Evolutionary conservation across 2,329 filamentous ascomycete genomes (phyloP).

Genomic region (Aspergillus texensis): DNA sequence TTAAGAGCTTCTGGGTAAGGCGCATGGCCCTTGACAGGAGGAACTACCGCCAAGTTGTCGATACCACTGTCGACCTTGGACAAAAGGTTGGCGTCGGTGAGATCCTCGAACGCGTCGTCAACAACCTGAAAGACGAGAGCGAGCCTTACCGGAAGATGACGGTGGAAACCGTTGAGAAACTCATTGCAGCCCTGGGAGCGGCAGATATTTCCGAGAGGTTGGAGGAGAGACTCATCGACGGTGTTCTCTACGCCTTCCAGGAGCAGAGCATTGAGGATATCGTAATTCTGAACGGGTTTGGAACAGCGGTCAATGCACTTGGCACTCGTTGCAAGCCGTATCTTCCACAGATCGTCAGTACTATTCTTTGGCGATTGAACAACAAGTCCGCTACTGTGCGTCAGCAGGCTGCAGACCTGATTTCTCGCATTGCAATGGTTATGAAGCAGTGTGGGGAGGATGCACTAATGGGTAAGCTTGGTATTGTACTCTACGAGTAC

Average conservation of each 20-base stretch:
- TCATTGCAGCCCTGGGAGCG: constrained; percentile 88
- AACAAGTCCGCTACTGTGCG: constrained; percentile 97
- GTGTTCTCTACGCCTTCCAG: constrained; percentile 94
- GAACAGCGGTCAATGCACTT: constrained; percentile 93
- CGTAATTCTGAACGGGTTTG: constrained; percentile 95
- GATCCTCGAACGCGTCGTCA: constrained; percentile 89
- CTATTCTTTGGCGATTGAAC: constrained; percentile 94
- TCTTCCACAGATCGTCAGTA: constrained; percentile 93
- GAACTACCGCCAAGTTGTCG: constrained; percentile 96
- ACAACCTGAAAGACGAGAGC: constrained; percentile 96
- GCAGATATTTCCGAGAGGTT: constrained; percentile 91
- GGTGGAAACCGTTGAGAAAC: constrained; percentile 95
- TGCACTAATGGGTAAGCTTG: constrained; percentile 90
- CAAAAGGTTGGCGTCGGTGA: constrained; percentile 98
- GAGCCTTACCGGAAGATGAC: constrained; percentile 99
- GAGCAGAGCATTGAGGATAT: constrained; percentile 97
- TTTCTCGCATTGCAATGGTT: constrained; percentile 95
- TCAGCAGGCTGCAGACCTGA: constrained; percentile 94
- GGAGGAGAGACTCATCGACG: constrained; percentile 92
- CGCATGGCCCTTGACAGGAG: constrained; percentile 96
- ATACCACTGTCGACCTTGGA: constrained; percentile 94
- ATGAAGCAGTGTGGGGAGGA: constrained; percentile 99
- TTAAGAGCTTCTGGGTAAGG: constrained; percentile 98
- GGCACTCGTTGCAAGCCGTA: constrained; percentile 95
- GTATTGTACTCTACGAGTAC: constrained; percentile 94